Evolutionary conservation across 805 yeast species (phyloP).

Genomic region (Saccharomycopsis microspora): DNA sequence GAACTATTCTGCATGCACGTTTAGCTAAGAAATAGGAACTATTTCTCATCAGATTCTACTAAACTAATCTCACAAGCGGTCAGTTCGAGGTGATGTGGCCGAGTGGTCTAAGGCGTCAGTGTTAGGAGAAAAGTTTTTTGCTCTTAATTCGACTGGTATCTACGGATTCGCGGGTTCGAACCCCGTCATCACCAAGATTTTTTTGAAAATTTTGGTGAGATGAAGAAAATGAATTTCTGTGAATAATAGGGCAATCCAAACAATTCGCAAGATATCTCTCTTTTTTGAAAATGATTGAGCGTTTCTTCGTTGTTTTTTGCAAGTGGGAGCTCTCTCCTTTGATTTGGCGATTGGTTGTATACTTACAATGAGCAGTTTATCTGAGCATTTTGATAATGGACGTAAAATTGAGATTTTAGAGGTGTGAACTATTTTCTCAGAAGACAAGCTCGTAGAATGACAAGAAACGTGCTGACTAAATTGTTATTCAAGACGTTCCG

Average conservation of each 20-base stretch:
- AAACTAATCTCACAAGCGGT: no score
- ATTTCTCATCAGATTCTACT: no score
- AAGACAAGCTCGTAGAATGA: no score
- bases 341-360: background rate
- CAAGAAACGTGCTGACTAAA: no score
- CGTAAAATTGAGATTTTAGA: no score
- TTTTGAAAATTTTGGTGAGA: background rate
- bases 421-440: no score
- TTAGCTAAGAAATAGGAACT: no score
- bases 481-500: no score
- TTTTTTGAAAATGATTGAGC: background rate
- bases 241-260: no score
- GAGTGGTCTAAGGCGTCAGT: conserved; percentile 16
- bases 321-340: background rate
- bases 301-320: background rate
- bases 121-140: conserved; percentile 3
- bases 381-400: no score
- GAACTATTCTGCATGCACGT: no score
- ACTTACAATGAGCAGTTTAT: background rate
- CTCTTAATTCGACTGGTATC: conserved; percentile 6
- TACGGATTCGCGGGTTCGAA: conserved; percentile 15
- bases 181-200: conserved; percentile 12
- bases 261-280: background rate
- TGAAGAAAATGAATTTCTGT: no score
- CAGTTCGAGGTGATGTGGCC: conserved; percentile 10